Evolutionary conservation across 495 filamentous ascomycete genomes (phyloP).

Genomic region (Podospora pseudopauciseta): DNA sequence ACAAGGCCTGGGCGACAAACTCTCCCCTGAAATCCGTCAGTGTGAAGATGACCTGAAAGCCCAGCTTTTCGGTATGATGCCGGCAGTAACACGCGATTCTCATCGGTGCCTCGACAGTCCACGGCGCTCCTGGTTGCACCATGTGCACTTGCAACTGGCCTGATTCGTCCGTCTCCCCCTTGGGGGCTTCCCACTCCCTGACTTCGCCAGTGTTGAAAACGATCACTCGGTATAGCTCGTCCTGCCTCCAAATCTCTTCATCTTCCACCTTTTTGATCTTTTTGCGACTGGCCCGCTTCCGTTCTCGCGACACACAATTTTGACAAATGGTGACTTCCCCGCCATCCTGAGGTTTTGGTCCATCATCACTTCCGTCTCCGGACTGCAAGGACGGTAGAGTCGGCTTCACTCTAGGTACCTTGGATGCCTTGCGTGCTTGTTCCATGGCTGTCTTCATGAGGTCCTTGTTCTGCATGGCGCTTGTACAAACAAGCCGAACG

Average conservation of each 20-base stretch:
- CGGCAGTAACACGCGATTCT: constrained; percentile 97
- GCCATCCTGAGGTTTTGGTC: constrained; percentile 67
- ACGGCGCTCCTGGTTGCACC: constrained; percentile 17
- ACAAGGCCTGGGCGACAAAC: constrained; percentile 78
- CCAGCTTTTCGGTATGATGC: constrained; percentile 86
- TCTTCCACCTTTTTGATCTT: constrained; percentile 86
- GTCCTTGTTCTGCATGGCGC: constrained; percentile 77
- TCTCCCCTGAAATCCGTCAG: constrained; percentile 73
- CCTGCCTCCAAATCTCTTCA: constrained; percentile 71
- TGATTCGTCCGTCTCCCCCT: constrained; percentile 46
- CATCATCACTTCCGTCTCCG: constrained; percentile 44
- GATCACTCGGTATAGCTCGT: constrained; percentile 75
- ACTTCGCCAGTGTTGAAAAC: constrained; percentile 93
- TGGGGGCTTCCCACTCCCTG: constrained; percentile 71
- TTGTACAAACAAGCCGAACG: constrained; percentile 81
- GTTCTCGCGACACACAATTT: constrained; percentile 78
- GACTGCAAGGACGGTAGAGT: not conserved
- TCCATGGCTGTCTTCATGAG: constrained; percentile 60
- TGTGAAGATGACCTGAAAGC: constrained; percentile 93
- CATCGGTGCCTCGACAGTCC: constrained; percentile 81
- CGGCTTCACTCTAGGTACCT: constrained; percentile 5
- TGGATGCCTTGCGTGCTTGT: constrained; percentile 50
- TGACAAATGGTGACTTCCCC: constrained; percentile 84
- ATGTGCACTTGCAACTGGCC: constrained; percentile 37
- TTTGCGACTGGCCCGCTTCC: constrained; percentile 83